Conservation (phyloP, 106 monocot species). For the Dactylorhiza incarnata region DNA sequence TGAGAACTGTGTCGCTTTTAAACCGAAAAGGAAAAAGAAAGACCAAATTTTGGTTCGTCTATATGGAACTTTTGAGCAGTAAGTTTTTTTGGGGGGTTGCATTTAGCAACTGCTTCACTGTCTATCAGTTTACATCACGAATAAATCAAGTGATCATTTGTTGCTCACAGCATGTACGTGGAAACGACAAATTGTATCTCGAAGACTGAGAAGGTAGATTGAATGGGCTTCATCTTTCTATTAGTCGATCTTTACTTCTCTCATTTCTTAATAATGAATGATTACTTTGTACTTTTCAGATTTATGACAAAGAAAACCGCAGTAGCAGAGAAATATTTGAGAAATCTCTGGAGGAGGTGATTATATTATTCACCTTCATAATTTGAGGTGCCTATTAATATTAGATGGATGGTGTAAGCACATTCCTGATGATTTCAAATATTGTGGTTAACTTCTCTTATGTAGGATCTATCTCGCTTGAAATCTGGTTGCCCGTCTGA, state of each 20-base stretch:
- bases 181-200: slow-evolving; percentile 2
- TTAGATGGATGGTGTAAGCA: not conserved
- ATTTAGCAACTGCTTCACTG: not conserved
- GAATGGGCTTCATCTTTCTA: not conserved
- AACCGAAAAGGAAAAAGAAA: slow-evolving; percentile 6
- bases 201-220: slow-evolving; percentile 7
- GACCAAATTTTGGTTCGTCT: not conserved
- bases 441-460: not conserved
- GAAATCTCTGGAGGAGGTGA: slow-evolving; percentile 8
- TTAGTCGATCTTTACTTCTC: not conserved
- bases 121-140: not conserved
- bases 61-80: slow-evolving; percentile 12
- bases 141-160: not conserved
- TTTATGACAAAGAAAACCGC: not conserved
- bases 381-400: slow-evolving; percentile 1
- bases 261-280: not conserved
- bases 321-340: not conserved
- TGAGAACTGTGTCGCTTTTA: slow-evolving; percentile 5
- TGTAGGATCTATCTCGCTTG: slow-evolving; percentile 1
- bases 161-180: slow-evolving; percentile 9
- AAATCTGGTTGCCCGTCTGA: not conserved
- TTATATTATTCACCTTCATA: not conserved
- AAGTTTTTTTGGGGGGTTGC: not conserved
- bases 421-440: slow-evolving; percentile 4
- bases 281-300: not conserved